phyloP scores from a whole-genome alignment of 805 yeast species.

The Barnettozyma populi region DNA sequence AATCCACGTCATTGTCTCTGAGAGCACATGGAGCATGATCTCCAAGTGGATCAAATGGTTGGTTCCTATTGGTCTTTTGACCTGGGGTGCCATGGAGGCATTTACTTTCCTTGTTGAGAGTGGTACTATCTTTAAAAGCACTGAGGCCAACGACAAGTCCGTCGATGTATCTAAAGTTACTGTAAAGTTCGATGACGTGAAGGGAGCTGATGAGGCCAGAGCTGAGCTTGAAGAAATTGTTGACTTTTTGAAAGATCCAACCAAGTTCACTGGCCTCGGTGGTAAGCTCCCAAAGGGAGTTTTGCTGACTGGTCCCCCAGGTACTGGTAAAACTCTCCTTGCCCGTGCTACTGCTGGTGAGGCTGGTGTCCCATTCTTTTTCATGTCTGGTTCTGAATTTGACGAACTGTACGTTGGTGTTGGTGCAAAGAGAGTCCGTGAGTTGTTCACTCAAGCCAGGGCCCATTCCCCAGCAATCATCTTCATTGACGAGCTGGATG shows the following conservation, averaged over 20 bases:
- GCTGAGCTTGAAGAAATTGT: constrained; percentile 96
- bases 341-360: constrained; percentile 99
- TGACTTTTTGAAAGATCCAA: constrained; percentile 94
- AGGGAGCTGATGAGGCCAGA: constrained; percentile 98
- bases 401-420: constrained; percentile 98
- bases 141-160: constrained; percentile 69
- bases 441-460: constrained; percentile 87
- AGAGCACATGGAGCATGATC: constrained; percentile 68
- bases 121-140: constrained; percentile 70
- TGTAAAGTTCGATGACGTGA: constrained; percentile 87
- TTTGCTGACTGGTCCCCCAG: constrained; percentile 95
- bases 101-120: constrained; percentile 77
- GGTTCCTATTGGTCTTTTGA: constrained; percentile 69
- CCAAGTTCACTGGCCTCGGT: constrained; percentile 93
- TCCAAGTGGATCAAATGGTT: constrained; percentile 89
- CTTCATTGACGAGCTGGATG: constrained; percentile 96
- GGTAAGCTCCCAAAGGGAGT: constrained; percentile 98
- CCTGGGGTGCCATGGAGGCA: constrained; percentile 77
- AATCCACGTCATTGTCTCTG: constrained; percentile 88
- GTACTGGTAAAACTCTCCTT: constrained; percentile 94
- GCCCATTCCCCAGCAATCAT: constrained; percentile 95
- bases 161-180: constrained; percentile 81
- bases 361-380: constrained; percentile 97
- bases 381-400: constrained; percentile 97
- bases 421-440: constrained; percentile 97